Conservation (phyloP, 2,329 filamentous ascomycete species). For the Diaporthe longicolla region DNA sequence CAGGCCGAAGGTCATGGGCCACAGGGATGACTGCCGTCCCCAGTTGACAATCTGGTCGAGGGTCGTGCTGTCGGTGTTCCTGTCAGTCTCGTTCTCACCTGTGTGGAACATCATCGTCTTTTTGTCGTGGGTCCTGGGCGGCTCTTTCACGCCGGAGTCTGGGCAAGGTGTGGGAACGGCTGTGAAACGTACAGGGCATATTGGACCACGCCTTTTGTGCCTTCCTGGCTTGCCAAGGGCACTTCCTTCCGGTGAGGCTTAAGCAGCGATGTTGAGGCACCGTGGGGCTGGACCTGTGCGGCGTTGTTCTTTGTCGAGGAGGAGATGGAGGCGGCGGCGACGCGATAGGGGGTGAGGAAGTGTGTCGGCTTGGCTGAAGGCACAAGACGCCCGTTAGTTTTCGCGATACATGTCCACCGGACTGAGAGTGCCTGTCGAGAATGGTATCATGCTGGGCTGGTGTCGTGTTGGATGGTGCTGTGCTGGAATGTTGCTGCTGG, state of each 20-base stretch:
- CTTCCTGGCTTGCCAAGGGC: conserved; percentile 82
- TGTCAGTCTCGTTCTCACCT: neutral
- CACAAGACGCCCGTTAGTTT: conserved; percentile 43
- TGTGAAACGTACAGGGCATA: conserved; percentile 81
- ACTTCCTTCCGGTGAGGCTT: conserved; percentile 77
- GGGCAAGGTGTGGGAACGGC: neutral
- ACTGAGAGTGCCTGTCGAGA: conserved; percentile 2
- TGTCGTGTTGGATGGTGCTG: conserved; percentile 20
- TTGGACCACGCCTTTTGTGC: conserved; percentile 84
- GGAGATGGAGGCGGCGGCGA: conserved; percentile 75
- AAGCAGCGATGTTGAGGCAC: conserved; percentile 64
- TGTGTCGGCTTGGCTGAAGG: conserved; percentile 74
- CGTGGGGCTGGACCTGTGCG: conserved; percentile 60
- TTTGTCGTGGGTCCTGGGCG: neutral
- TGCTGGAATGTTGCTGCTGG: conserved; percentile 26
- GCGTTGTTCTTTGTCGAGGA: conserved; percentile 76
- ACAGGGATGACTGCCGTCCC: conserved; percentile 86
- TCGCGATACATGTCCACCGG: neutral
- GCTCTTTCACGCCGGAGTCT: neutral
- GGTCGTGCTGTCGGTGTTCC: conserved; percentile 70
- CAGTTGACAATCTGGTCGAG: conserved; percentile 87
- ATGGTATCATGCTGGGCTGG: neutral
- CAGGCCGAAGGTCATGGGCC: conserved; percentile 91
- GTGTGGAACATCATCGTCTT: neutral
- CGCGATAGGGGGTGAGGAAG: conserved; percentile 74